Evolutionary conservation across 495 filamentous ascomycete species (phyloP).

Genomic region (Tuber melanosporum): DNA sequence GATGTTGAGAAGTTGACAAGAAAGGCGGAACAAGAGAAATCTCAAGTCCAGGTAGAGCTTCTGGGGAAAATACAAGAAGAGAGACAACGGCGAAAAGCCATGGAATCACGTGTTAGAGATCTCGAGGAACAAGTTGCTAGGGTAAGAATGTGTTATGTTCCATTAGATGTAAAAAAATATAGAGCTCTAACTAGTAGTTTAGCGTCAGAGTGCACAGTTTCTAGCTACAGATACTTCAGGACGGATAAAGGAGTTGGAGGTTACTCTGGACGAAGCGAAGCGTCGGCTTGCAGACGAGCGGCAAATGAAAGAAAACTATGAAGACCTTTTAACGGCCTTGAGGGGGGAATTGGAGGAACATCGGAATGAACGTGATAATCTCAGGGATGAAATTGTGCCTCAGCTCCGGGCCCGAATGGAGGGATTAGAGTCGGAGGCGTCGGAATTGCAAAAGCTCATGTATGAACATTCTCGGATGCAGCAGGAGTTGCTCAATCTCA

Average conservation of each 20-base stretch:
- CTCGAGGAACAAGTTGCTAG: conserved; percentile 62
- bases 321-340: conserved; percentile 79
- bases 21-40: conserved; percentile 83
- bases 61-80: conserved; percentile 80
- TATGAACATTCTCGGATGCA: conserved; percentile 74
- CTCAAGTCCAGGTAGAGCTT: conserved; percentile 75
- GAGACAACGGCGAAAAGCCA: conserved; percentile 60
- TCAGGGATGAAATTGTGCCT: conserved; percentile 78
- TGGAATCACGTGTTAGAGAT: conserved; percentile 74
- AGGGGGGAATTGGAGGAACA: conserved; percentile 73
- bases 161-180: conserved; percentile 38
- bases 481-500: conserved; percentile 67
- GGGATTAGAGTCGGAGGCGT: conserved; percentile 63
- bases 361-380: conserved; percentile 81
- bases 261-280: conserved; percentile 67
- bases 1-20: conserved; percentile 78
- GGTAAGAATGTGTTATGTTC: conserved; percentile 19
- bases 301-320: conserved; percentile 84
- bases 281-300: conserved; percentile 79
- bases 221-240: conserved; percentile 49
- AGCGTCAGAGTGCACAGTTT: conserved; percentile 47
- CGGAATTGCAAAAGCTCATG: conserved; percentile 59
- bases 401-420: conserved; percentile 66
- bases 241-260: conserved; percentile 68
- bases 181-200: conserved; percentile 9